A percentile compares a stretch with the other conserved stretches of the same genome.
Evolutionary conservation across 2,329 filamentous ascomycete genomes (phyloP).

Genomic region (Raffaelea ambrosiae): DNA sequence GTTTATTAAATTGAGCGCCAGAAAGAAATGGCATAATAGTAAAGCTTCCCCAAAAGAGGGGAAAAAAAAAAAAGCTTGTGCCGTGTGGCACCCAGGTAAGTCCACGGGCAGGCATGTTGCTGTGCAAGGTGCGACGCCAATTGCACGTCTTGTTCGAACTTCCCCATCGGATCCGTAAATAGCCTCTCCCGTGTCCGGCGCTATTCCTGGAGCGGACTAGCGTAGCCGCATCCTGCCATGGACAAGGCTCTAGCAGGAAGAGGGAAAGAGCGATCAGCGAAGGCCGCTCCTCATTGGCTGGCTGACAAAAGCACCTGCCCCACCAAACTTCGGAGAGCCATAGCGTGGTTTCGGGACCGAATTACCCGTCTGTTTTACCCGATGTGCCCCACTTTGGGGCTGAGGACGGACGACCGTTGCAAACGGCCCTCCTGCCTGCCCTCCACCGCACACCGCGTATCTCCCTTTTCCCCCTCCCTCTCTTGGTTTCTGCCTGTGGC

Average conservation of each 20-base stretch:
- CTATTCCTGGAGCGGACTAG: constrained; percentile 4
- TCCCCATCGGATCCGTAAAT: constrained; percentile 19
- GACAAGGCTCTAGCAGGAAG: background rate
- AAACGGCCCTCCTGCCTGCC: no score
- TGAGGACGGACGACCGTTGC: no score
- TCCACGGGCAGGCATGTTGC: no score
- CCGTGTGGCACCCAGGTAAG: no score
- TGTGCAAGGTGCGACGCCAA: no score
- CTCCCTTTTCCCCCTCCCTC: background rate
- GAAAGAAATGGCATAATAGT: no score
- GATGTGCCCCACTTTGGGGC: background rate
- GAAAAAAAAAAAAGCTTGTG: no score
- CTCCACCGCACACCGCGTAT: background rate
- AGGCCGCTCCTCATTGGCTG: no score
- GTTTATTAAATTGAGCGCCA: no score
- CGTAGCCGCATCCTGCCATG: constrained; percentile 3
- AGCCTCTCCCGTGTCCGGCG: constrained; percentile 3
- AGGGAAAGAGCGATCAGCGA: no score
- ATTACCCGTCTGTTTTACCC: constrained; percentile 5
- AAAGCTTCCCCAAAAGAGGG: no score
- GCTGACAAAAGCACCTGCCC: no score
- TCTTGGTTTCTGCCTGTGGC: background rate
- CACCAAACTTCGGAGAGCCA: constrained; percentile 1
- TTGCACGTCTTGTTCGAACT: constrained; percentile 6
- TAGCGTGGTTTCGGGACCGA: constrained; percentile 10